These are phyloP conservation scores for Phytophthora meadii DNA, from an alignment of 352 stramenopile genomes.

Conservation along the genomic window DNA sequence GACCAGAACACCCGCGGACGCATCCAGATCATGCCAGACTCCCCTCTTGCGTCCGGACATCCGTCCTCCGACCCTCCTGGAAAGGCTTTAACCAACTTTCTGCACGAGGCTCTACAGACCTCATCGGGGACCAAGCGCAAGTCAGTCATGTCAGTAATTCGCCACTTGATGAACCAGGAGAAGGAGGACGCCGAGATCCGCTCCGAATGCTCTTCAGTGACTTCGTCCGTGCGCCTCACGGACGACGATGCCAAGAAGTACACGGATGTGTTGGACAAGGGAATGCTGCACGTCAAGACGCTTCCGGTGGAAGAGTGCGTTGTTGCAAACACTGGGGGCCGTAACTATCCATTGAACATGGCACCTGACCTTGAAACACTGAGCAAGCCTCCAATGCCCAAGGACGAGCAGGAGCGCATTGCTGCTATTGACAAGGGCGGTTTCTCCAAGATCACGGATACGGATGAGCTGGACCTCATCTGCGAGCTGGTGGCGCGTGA, in stretches of 20 bases:
- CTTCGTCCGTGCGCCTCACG: conserved; percentile 30
- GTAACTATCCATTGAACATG: conserved; percentile 54
- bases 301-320: conserved; percentile 46
- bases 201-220: conserved; percentile 24
- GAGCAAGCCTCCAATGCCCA: conserved; percentile 42
- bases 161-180: conserved; percentile 60
- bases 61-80: conserved; percentile 24
- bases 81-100: conserved; percentile 37
- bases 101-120: conserved; percentile 40
- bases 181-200: conserved; percentile 25
- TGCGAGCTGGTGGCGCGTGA: conserved; percentile 64
- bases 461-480: conserved; percentile 67
- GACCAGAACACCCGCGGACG: conserved; percentile 35
- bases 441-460: conserved; percentile 51
- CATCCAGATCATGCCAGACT: conserved; percentile 31
- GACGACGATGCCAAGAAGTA: conserved; percentile 41
- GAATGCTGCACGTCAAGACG: conserved; percentile 30
- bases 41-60: conserved; percentile 1
- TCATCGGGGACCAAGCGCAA: conserved; percentile 38
- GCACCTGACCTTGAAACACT: conserved; percentile 18
- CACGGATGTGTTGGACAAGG: conserved; percentile 38
- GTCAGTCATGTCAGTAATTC: conserved; percentile 68
- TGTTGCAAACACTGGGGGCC: conserved; percentile 36
- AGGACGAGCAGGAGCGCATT: conserved; percentile 49
- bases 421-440: conserved; percentile 45